These are phyloP conservation scores for Rhynchospora tenuis DNA, from an alignment of 176 grass and related monocot species.

Conservation along the genomic window DNA sequence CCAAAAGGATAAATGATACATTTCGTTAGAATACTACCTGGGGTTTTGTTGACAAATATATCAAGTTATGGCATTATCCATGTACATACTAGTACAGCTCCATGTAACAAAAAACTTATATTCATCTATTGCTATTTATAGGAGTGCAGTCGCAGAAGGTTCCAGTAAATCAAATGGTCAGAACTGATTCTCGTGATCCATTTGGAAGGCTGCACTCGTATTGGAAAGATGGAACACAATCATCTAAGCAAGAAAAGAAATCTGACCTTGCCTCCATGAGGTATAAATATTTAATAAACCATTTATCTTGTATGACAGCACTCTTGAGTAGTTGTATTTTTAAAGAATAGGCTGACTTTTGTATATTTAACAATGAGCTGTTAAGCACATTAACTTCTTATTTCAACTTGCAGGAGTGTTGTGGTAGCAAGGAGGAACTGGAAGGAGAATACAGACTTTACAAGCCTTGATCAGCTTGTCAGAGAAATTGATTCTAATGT, in stretches of 20 bases:
- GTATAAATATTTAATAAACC: constrained; percentile 27
- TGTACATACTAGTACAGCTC: not conserved
- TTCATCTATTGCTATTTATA: constrained; percentile 18
- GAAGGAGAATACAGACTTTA: constrained; percentile 67
- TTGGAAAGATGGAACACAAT: constrained; percentile 46
- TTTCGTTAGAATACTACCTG: not conserved
- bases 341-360: not conserved
- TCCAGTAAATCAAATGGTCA: constrained; percentile 73
- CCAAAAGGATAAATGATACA: not conserved
- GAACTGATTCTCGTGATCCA: constrained; percentile 75
- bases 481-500: constrained; percentile 52
- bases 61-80: not conserved
- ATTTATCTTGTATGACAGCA: not conserved
- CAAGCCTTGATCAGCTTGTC: constrained; percentile 73
- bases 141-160: constrained; percentile 64
- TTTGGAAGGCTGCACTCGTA: constrained; percentile 86
- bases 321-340: not conserved
- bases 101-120: not conserved
- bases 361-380: not conserved
- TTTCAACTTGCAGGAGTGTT: constrained; percentile 55
- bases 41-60: not conserved
- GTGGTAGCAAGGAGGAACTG: constrained; percentile 80
- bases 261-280: constrained; percentile 68
- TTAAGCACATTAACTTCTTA: not conserved
- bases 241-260: constrained; percentile 68